Percentiles rank a stretch among this genome's conserved stretches.
These are phyloP conservation scores for Tillandsia fasciculata DNA, from an alignment of 176 grass and related monocot species.

Conservation along the genomic window DNA sequence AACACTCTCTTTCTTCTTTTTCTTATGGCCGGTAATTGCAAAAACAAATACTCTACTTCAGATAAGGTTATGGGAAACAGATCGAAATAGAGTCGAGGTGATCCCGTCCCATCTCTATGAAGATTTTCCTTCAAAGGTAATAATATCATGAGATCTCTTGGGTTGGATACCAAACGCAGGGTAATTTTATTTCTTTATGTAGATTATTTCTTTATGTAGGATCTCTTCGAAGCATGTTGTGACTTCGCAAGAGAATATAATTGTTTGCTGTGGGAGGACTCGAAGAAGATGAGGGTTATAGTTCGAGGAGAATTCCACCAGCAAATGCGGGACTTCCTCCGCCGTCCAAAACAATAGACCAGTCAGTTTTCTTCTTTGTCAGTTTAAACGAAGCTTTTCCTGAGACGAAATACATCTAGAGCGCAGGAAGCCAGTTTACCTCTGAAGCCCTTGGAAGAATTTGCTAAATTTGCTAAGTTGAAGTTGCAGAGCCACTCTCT, in stretches of 20 bases:
- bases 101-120: constrained; percentile 56
- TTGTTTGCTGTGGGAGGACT: constrained; percentile 63
- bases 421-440: too few species aligned
- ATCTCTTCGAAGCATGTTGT: constrained; percentile 70
- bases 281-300: constrained; percentile 60
- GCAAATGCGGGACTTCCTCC: constrained; percentile 74
- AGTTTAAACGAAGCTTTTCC: not conserved
- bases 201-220: constrained; percentile 28
- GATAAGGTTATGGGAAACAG: constrained; percentile 88
- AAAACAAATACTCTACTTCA: constrained; percentile 14
- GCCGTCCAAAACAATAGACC: constrained; percentile 40
- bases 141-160: not conserved
- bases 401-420: not conserved
- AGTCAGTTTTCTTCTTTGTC: not conserved
- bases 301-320: constrained; percentile 54
- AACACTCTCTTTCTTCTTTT: not conserved
- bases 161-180: not conserved
- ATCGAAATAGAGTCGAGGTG: constrained; percentile 79
- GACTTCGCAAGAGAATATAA: constrained; percentile 69
- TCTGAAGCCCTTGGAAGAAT: too few species aligned
- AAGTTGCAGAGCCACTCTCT: too few species aligned
- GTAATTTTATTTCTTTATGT: not conserved
- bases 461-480: too few species aligned
- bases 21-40: not conserved
- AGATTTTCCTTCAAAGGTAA: constrained; percentile 89